phyloP scores from a whole-genome alignment of 192 early-diverging fungal genomes.

The Backusella sp. region DNA sequence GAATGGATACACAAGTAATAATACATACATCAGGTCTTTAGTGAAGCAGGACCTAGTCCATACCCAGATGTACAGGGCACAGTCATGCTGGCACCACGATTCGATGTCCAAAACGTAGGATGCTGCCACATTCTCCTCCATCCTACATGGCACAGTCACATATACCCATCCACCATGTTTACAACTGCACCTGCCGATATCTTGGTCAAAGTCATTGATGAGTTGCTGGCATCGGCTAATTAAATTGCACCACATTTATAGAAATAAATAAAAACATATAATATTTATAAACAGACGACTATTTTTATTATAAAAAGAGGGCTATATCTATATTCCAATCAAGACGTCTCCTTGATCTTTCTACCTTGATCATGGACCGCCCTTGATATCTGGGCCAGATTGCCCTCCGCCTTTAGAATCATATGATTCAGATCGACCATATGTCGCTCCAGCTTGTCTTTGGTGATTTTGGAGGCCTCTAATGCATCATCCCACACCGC shows the following conservation, averaged over 20 bases:
- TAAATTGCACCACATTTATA: not conserved
- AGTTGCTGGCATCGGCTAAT: not conserved
- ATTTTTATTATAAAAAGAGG: too few relatives aligned
- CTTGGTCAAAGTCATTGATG: slow-evolving; percentile 32
- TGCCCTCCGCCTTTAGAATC: slow-evolving; percentile 9
- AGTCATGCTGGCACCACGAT: slow-evolving; percentile 65
- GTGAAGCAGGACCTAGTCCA: slow-evolving; percentile 65
- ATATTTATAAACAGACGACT: too few relatives aligned
- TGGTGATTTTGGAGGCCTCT: not conserved
- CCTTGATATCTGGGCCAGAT: slow-evolving; percentile 18
- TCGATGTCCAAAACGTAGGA: slow-evolving; percentile 74
- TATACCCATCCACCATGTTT: slow-evolving; percentile 89
- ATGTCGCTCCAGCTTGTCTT: slow-evolving; percentile 9
- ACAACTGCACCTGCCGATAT: slow-evolving; percentile 67
- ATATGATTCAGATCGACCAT: slow-evolving; percentile 8
- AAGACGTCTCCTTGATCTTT: slow-evolving; percentile 5
- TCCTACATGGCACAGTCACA: slow-evolving; percentile 86
- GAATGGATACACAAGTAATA: too few relatives aligned
- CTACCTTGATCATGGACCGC: slow-evolving; percentile 6
- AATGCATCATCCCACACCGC: not conserved
- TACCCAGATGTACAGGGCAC: slow-evolving; percentile 92
- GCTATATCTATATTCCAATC: not conserved
- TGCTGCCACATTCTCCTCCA: slow-evolving; percentile 85
- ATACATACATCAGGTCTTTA: slow-evolving; percentile 39
- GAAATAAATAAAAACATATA: too few relatives aligned